Conservation (phyloP, 768 basidiomycete species). For the Mycena latifolia region DNA sequence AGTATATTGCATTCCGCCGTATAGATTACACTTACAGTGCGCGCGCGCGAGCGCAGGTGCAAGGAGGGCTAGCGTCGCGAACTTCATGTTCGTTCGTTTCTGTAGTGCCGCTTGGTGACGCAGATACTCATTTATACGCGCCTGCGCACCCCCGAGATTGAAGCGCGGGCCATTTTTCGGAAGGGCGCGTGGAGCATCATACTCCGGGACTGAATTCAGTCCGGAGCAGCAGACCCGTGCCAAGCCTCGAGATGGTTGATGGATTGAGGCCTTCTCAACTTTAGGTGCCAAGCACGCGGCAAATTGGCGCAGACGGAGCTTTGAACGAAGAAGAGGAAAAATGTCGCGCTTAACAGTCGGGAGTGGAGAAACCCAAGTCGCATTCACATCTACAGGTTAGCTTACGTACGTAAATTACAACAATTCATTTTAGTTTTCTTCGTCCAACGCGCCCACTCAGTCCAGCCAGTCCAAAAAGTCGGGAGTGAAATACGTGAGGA, state of each 20-base stretch:
- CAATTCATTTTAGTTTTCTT: slow-evolving; percentile 8
- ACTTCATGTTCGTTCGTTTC: neutral
- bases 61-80: neutral
- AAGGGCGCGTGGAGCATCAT: neutral
- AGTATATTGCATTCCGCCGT: neutral
- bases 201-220: neutral
- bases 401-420: slow-evolving; percentile 21
- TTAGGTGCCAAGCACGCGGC: neutral
- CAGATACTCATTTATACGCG: slow-evolving; percentile 6
- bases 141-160: neutral
- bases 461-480: slow-evolving; percentile 92
- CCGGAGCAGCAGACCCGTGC: neutral
- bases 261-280: neutral
- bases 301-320: neutral
- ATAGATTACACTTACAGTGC: neutral
- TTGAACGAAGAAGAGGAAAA: no score
- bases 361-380: neutral
- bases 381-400: slow-evolving; percentile 10
- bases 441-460: neutral
- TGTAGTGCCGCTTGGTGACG: neutral
- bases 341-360: no score
- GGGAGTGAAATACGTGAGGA: slow-evolving; percentile 96
- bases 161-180: slow-evolving; percentile 19
- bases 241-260: neutral
- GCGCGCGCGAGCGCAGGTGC: slow-evolving; percentile 15